phyloP scores from a whole-genome alignment of 371 early-diverging fungal genomes.

The Zancudomyces culisetae region DNA sequence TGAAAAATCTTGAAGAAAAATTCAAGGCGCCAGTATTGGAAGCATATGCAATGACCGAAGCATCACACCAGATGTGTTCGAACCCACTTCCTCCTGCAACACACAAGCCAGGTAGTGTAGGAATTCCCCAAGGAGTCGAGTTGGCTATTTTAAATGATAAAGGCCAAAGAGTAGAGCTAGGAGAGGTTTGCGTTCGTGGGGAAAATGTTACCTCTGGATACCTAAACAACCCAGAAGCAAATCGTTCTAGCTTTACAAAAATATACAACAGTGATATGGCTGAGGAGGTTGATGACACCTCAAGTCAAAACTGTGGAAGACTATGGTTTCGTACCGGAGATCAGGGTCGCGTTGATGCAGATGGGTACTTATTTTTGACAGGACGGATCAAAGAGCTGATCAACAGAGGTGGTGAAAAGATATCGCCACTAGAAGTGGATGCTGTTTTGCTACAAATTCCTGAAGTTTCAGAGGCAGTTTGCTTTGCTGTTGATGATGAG shows the following conservation, averaged over 20 bases:
- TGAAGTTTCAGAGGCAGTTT: constrained; percentile 53
- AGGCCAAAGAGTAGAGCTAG: constrained; percentile 19
- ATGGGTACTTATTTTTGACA: constrained; percentile 51
- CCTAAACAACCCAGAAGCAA: constrained; percentile 62
- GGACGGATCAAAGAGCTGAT: constrained; percentile 66
- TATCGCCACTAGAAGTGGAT: constrained; percentile 64
- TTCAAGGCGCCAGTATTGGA: constrained; percentile 66
- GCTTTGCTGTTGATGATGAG: constrained; percentile 50
- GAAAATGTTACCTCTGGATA: constrained; percentile 59
- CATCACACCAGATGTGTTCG: constrained; percentile 74
- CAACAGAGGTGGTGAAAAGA: constrained; percentile 66
- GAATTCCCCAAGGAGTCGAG: constrained; percentile 62
- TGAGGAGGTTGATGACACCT: constrained; percentile 4
- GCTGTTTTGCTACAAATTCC: constrained; percentile 47
- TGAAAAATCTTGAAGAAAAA: constrained; percentile 40
- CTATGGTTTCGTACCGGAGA: constrained; percentile 63
- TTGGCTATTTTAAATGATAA: constrained; percentile 38
- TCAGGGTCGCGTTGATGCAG: constrained; percentile 49
- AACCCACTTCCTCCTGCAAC: constrained; percentile 56
- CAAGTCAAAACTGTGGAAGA: constrained; percentile 19
- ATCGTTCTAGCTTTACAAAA: constrained; percentile 34
- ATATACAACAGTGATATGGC: background rate
- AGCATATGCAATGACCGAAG: constrained; percentile 87
- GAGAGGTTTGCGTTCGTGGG: constrained; percentile 74
- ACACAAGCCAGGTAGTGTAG: constrained; percentile 68